These are phyloP conservation scores for Glycine latifolia DNA, from an alignment of 306 rosid genomes.

Conservation along the genomic window DNA sequence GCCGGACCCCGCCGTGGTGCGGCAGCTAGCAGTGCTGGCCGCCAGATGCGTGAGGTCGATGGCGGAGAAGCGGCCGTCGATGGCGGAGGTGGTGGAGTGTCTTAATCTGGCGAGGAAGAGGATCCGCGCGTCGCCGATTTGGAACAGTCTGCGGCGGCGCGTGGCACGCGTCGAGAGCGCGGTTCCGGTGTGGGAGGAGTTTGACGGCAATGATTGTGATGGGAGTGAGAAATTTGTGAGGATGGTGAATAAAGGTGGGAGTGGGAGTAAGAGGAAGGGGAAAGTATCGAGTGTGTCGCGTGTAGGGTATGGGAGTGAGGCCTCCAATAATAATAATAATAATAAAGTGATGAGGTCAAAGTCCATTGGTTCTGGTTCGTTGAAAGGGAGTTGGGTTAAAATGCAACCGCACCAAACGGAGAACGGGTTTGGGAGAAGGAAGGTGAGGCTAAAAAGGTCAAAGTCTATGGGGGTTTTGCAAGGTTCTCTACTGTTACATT, in stretches of 20 bases:
- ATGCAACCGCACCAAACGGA: neutral
- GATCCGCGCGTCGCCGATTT: constrained; percentile 53
- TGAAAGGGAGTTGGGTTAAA: constrained; percentile 20
- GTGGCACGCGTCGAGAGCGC: constrained; percentile 54
- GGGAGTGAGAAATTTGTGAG: constrained; percentile 50
- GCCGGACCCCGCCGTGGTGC: constrained; percentile 45
- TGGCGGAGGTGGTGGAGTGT: constrained; percentile 80
- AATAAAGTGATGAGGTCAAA: constrained; percentile 56
- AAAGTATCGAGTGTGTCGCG: constrained; percentile 67
- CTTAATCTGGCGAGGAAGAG: constrained; percentile 49
- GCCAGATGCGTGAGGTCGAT: constrained; percentile 74
- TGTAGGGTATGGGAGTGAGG: constrained; percentile 48
- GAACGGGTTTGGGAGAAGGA: constrained; percentile 37
- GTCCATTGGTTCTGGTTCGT: constrained; percentile 60
- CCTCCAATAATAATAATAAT: constrained; percentile 15
- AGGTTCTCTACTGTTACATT: constrained; percentile 28
- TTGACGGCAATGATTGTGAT: constrained; percentile 26
- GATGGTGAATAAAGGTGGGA: constrained; percentile 39
- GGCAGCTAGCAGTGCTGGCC: constrained; percentile 67
- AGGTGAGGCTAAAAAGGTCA: constrained; percentile 62
- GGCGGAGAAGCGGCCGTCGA: constrained; percentile 78
- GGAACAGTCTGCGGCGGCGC: constrained; percentile 59
- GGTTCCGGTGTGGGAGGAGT: constrained; percentile 41
- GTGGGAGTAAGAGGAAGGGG: constrained; percentile 58
- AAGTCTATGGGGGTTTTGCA: constrained; percentile 67